Evolutionary conservation across 768 basidiomycete species (phyloP), one percentile per base, ranked within the genome.

Genomic region (Rubroboletus pulcherrimus): DNA sequence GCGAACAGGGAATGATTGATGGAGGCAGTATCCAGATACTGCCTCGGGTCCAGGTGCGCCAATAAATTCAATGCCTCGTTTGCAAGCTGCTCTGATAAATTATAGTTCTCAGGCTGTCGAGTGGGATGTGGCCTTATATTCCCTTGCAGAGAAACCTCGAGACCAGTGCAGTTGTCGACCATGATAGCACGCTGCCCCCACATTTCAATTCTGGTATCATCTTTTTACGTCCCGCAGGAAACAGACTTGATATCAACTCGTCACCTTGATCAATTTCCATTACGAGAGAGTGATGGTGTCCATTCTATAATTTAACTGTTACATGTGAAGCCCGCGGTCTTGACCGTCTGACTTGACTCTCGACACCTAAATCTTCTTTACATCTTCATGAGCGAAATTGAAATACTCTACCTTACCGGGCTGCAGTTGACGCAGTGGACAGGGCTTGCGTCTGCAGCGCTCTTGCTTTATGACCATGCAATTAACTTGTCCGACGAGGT

Each of bases 391-490:
- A 7, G 6, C 26, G 37, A 39, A 26, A 11, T 30, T 12, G 17
- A 29, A 5, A 6, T 2, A 29, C 43, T 50, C 14, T 14, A 7
- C 9, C 0, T 5, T 19, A 35, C 15, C 0, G 39, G 37, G 5
- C 0, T 3, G 1, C 56, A 11, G 19, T 29, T 33, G 5, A 26
- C 56, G 9, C 33, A 34, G 24, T 39, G 56, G 57, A 47, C 26
- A 48, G 37, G 2, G 12, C 15, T 54, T 34, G 44, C 41, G 11
- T 44, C 37, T 11, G 33, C 52, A n/a, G 50, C 57, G 11, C 43
- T 60, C 35, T 34, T 60, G 17, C 40, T 60, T 21, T 55, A 60
- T 21, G 59, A 60, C n/a, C 59, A 60, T 31, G 45, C 21, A 10
- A 55, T 55, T n/a, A 43, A 51, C 17, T 19, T 60, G 1, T 35